These are phyloP conservation scores for Phanerochaete carnosa DNA, from an alignment of 768 basidiomycete species.

Conservation along the genomic window DNA sequence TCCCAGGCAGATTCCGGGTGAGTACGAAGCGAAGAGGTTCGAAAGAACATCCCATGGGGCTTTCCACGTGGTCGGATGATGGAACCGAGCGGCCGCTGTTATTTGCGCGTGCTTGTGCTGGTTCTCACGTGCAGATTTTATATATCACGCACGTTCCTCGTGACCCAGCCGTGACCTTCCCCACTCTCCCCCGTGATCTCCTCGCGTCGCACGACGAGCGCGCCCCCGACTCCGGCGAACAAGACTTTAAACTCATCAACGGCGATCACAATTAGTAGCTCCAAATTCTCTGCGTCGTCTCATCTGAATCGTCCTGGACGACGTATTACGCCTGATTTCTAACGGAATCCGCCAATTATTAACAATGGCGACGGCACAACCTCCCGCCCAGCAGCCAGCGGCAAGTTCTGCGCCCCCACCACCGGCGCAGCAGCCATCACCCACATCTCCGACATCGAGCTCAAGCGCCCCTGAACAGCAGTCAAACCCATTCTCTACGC, in stretches of 20 bases:
- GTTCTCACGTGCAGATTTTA: slow-evolving; percentile 13
- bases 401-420: slow-evolving; percentile 12
- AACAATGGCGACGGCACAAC: neutral
- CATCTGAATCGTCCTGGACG: neutral
- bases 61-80: neutral
- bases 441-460: neutral
- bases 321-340: neutral
- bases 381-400: neutral
- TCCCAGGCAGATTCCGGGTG: no score
- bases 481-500: slow-evolving; percentile 12
- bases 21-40: neutral
- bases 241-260: neutral
- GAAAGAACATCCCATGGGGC: no score
- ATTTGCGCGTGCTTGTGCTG: slow-evolving; percentile 9
- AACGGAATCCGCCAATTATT: neutral
- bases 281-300: neutral
- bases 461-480: neutral
- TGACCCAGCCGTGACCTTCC: slow-evolving; percentile 41
- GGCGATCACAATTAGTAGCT: neutral
- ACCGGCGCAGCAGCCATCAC: slow-evolving; percentile 11
- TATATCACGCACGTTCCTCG: slow-evolving; percentile 13
- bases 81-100: neutral
- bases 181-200: slow-evolving; percentile 41
- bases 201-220: slow-evolving; percentile 20
- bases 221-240: neutral